These are phyloP conservation scores for Ploettnerulaceae sp. DNA, from an alignment of 2,329 filamentous ascomycete species.

Conservation along the genomic window DNA sequence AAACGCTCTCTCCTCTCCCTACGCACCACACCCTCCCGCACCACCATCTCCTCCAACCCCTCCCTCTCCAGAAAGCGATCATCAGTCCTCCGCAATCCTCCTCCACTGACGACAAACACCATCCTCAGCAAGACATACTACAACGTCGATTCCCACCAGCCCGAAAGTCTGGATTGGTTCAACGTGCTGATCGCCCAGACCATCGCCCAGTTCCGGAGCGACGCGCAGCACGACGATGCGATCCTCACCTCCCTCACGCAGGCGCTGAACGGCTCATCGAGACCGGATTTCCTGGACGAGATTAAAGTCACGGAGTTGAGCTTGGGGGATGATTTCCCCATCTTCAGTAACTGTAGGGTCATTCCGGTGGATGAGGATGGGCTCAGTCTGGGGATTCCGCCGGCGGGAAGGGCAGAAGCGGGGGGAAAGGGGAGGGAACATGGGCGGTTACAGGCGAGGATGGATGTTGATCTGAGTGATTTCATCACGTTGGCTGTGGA, in stretches of 20 bases:
- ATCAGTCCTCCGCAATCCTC: constrained; percentile 66
- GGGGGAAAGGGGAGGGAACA: constrained; percentile 47
- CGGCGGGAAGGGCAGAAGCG: constrained; percentile 37
- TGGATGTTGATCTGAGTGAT: constrained; percentile 96
- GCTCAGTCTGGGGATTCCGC: constrained; percentile 45
- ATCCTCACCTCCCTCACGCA: constrained; percentile 82
- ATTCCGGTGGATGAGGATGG: constrained; percentile 86
- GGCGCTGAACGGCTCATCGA: constrained; percentile 77
- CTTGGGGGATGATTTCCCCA: constrained; percentile 94
- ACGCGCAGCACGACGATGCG: constrained; percentile 86
- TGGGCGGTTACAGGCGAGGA: constrained; percentile 79
- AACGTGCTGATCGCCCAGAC: constrained; percentile 96
- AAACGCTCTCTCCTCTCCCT: constrained; percentile 66
- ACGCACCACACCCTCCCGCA: constrained; percentile 37
- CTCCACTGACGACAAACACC: constrained; percentile 80
- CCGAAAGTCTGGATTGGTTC: constrained; percentile 97
- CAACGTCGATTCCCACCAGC: constrained; percentile 91
- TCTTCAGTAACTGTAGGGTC: constrained; percentile 96
- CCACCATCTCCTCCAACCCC: constrained; percentile 32
- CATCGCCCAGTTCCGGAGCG: constrained; percentile 88
- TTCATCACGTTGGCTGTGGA: constrained; percentile 93
- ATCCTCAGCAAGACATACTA: constrained; percentile 98
- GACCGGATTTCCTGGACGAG: constrained; percentile 88
- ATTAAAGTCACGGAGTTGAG: constrained; percentile 92
- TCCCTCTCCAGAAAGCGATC: constrained; percentile 57